Conservation (phyloP, 140 eudicot genomes). For the Senecio squalidus region DNA sequence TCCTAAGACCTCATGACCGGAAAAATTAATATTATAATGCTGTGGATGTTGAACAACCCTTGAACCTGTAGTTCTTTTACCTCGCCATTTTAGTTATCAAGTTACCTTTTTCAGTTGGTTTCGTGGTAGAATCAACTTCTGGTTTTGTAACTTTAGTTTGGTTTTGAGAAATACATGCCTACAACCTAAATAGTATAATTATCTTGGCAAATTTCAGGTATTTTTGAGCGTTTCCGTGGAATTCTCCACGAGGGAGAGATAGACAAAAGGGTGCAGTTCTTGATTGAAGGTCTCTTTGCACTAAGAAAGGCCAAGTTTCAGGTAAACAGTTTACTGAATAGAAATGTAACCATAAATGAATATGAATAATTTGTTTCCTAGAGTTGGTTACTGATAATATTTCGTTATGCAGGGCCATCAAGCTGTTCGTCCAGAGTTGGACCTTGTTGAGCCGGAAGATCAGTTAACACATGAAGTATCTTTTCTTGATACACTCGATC, state of each 20-base stretch:
- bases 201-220: slow-evolving; percentile 36
- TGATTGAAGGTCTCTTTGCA: slow-evolving; percentile 90
- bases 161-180: background rate
- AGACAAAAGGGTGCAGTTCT: slow-evolving; percentile 85
- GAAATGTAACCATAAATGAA: too few relatives aligned
- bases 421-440: slow-evolving; percentile 87
- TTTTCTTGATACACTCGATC: slow-evolving; percentile 62
- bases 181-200: background rate
- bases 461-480: slow-evolving; percentile 84
- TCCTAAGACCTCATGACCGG: too few relatives aligned
- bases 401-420: slow-evolving; percentile 89
- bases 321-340: too few relatives aligned
- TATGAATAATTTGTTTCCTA: too few relatives aligned
- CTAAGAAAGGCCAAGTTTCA: slow-evolving; percentile 83
- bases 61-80: too few relatives aligned
- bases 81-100: too few relatives aligned
- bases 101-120: too few relatives aligned
- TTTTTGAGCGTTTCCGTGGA: slow-evolving; percentile 96
- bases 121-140: too few relatives aligned
- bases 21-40: too few relatives aligned
- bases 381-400: too few relatives aligned
- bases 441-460: slow-evolving; percentile 89
- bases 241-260: slow-evolving; percentile 98
- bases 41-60: too few relatives aligned
- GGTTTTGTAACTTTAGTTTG: too few relatives aligned